These are phyloP conservation scores for Monosporozyma unispora DNA, from an alignment of 805 yeast genomes.

Conservation along the genomic window DNA sequence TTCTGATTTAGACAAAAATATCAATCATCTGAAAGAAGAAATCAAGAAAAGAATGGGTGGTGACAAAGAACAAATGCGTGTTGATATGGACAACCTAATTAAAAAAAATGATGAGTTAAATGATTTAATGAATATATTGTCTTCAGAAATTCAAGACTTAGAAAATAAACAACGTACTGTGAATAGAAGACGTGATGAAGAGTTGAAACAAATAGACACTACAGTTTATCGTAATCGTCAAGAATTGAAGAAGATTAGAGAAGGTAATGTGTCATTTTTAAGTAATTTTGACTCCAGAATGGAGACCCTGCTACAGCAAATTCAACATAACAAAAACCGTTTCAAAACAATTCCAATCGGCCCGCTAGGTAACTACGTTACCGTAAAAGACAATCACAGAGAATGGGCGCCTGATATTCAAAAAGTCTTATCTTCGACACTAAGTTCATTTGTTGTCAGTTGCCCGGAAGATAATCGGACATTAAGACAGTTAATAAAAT, in stretches of 20 bases:
- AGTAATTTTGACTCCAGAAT: conserved; percentile 46
- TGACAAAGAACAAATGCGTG: conserved; percentile 22
- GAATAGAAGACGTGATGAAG: conserved; percentile 7
- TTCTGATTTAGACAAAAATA: conserved; percentile 12
- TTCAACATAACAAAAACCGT: conserved; percentile 27
- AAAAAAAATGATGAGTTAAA: conserved; percentile 9
- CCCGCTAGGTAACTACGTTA: conserved; percentile 61
- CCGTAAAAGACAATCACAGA: conserved; percentile 44
- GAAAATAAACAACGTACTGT: conserved; percentile 12
- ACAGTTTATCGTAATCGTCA: conserved; percentile 10
- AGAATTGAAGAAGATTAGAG: conserved; percentile 22
- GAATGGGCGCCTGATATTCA: conserved; percentile 58
- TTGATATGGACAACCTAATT: conserved; percentile 10
- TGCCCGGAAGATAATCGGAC: conserved; percentile 48
- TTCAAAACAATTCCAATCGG: conserved; percentile 59
- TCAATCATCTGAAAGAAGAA: conserved; percentile 21
- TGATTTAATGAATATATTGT: conserved; percentile 3
- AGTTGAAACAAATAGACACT: conserved; percentile 7
- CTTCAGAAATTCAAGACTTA: conserved; percentile 11
- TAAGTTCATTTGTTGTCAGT: conserved; percentile 61
- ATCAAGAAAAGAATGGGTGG: conserved; percentile 26
- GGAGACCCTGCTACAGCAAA: conserved; percentile 34
- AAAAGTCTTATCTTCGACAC: conserved; percentile 37
- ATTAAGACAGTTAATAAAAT: conserved; percentile 31
- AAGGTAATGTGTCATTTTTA: conserved; percentile 26